phyloP scores from a whole-genome alignment of 2,329 filamentous ascomycete species.

The Coleophoma cylindrospora region DNA sequence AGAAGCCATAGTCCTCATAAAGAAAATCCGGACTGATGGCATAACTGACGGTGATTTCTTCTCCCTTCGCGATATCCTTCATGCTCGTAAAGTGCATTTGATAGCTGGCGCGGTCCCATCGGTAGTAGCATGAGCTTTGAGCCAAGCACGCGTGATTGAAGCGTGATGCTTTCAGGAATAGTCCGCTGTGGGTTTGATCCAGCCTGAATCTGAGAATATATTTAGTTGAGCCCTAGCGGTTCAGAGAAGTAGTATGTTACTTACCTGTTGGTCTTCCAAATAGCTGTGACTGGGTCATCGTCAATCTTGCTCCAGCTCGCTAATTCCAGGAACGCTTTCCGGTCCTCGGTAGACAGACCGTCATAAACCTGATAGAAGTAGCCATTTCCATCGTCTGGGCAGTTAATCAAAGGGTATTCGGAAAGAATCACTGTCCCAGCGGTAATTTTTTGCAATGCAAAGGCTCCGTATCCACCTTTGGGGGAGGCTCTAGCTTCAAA shows the following conservation, averaged over 20 bases:
- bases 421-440: constrained; percentile 15
- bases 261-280: constrained; percentile 25
- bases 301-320: constrained; percentile 10
- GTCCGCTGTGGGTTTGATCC: too few relatives aligned
- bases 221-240: too few relatives aligned
- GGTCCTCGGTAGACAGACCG: constrained; percentile 12
- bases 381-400: constrained; percentile 10
- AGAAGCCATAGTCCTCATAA: constrained; percentile 44
- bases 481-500: constrained; percentile 20
- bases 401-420: constrained; percentile 19
- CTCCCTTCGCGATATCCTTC: constrained; percentile 32
- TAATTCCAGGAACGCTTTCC: constrained; percentile 13
- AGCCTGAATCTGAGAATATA: too few relatives aligned
- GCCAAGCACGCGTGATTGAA: constrained; percentile 55
- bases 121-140: constrained; percentile 37
- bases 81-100: constrained; percentile 37
- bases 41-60: constrained; percentile 49
- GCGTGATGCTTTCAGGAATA: constrained; percentile 38
- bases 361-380: constrained; percentile 13
- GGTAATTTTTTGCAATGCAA: constrained; percentile 21
- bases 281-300: constrained; percentile 11
- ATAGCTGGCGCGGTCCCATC: constrained; percentile 20
- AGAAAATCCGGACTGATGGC: constrained; percentile 32
- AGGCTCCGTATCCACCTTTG: constrained; percentile 24
- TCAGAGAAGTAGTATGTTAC: neutral